These are phyloP conservation scores for Ormosia emarginata DNA, from an alignment of 306 rosid genomes.

Conservation along the genomic window DNA sequence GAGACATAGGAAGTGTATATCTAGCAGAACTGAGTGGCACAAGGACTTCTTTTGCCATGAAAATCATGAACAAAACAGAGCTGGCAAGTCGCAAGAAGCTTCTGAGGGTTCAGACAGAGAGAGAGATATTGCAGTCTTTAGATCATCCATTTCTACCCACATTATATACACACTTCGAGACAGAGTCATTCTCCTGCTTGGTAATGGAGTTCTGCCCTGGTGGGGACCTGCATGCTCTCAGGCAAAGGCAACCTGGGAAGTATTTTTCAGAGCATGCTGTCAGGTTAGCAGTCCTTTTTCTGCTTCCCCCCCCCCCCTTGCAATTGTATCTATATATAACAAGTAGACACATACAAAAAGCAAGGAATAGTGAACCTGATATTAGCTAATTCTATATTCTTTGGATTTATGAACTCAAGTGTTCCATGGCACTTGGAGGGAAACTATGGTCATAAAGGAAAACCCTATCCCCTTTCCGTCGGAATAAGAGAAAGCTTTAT, in stretches of 20 bases:
- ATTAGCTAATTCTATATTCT: background rate
- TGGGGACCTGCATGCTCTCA: slow-evolving; percentile 85
- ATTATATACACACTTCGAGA: slow-evolving; percentile 79
- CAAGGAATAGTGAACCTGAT: background rate
- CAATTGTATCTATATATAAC: background rate
- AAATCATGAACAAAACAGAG: slow-evolving; percentile 79
- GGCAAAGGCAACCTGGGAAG: slow-evolving; percentile 90
- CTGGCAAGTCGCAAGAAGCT: slow-evolving; percentile 84
- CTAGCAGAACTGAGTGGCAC: slow-evolving; percentile 70
- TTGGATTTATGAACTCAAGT: background rate
- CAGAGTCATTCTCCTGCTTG: slow-evolving; percentile 82
- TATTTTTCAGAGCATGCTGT: slow-evolving; percentile 89
- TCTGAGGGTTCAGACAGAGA: slow-evolving; percentile 88
- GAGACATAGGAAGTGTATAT: slow-evolving; percentile 82
- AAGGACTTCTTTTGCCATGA: slow-evolving; percentile 88
- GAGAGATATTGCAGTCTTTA: slow-evolving; percentile 88
- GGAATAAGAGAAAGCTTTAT: background rate
- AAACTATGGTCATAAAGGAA: background rate
- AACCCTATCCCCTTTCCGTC: background rate
- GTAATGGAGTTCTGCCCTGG: slow-evolving; percentile 97
- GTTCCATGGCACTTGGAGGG: background rate
- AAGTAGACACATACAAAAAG: background rate
- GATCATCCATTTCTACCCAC: slow-evolving; percentile 98
- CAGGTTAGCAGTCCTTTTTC: slow-evolving; percentile 52
- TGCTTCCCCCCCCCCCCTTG: background rate